Evolutionary conservation across 805 yeast genomes (phyloP), one percentile per base, ranked within the genome.

Genomic region (Wilhelminamyces savonicus): DNA sequence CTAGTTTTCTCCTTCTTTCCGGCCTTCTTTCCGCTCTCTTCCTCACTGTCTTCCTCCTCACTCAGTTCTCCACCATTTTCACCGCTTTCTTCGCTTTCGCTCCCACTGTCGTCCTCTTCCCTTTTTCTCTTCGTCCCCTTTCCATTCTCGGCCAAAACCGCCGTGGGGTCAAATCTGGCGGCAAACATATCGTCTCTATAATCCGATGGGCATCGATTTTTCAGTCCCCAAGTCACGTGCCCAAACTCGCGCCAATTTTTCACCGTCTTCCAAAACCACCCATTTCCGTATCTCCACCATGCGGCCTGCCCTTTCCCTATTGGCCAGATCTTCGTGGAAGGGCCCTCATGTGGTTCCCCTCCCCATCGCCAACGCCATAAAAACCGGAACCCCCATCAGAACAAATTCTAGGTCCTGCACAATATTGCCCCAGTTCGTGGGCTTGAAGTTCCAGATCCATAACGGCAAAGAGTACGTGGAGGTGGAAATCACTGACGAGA

Each of bases 351-450:
- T 92, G 37, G 97, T 90, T 14, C 96, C 97, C 4, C 70, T 92
- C 21, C 97, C 97, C n/a, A 71, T 92, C 24, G 80, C 81, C 22
- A 80, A 85, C 43, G 97, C 97, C 19, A 62, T 78, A 36, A 75
- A 76, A 40, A 78, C 78, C 31, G 83, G 83, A 13, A 72, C 84
- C 2, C 95, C 97, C 3, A 84, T 92, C 37, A 73, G 96, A 62
- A 92, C 98, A n/a, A 85, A 87, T 46, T 96, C 97, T 24, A 75
- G 98, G 54, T 66, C 90, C 21, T 92, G 97, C 52, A 92, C 97
- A 13, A 84, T 92, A 31, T 64, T 92, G 28, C 98, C 98, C 13
- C 94, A 86, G 53, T 90, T 92, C 59, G 95, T 92, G 20, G 98
- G 98, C 4, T 66, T 92, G 33, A 82, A 78, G 46, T 92, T 92